phyloP scores from a whole-genome alignment of 1,139 yeast species.

The Debaryomycetaceae sp. region DNA sequence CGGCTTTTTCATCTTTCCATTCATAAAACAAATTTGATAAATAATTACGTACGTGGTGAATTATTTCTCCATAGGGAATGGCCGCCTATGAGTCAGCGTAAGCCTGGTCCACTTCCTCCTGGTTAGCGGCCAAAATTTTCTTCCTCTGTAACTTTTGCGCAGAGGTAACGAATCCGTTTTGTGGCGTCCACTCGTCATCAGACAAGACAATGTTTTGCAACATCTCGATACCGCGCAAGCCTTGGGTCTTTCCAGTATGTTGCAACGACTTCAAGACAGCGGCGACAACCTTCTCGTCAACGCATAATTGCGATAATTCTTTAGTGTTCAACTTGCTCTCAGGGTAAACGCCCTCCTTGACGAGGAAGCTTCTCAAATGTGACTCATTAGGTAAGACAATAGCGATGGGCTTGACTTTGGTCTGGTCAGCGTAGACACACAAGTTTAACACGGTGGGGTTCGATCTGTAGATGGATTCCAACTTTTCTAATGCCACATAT shows the following conservation, averaged over 20 bases:
- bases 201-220: conserved; percentile 72
- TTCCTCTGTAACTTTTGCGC: conserved; percentile 97
- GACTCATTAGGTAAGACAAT: conserved; percentile 79
- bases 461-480: conserved; percentile 84
- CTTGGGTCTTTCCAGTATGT: conserved; percentile 75
- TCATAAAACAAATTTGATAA: too few relatives aligned
- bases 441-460: conserved; percentile 71
- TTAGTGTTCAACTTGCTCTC: conserved; percentile 49
- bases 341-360: conserved; percentile 46
- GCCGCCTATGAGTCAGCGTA: conserved; percentile 25
- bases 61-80: too few relatives aligned
- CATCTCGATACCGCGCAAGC: conserved; percentile 82
- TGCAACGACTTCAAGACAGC: conserved; percentile 59
- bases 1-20: too few relatives aligned
- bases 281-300: conserved; percentile 52
- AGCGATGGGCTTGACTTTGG: conserved; percentile 85
- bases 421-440: conserved; percentile 89
- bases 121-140: conserved; percentile 70
- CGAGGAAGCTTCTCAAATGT: conserved; percentile 53
- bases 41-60: too few relatives aligned
- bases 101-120: conserved; percentile 54
- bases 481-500: conserved; percentile 92
- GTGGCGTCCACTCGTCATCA: conserved; percentile 97
- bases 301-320: conserved; percentile 40
- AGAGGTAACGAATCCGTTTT: conserved; percentile 86